A percentile compares a stretch with the other conserved stretches of the same genome.
phyloP scores from a whole-genome alignment of 257 asterid species.

The Solanum clarkiae region DNA sequence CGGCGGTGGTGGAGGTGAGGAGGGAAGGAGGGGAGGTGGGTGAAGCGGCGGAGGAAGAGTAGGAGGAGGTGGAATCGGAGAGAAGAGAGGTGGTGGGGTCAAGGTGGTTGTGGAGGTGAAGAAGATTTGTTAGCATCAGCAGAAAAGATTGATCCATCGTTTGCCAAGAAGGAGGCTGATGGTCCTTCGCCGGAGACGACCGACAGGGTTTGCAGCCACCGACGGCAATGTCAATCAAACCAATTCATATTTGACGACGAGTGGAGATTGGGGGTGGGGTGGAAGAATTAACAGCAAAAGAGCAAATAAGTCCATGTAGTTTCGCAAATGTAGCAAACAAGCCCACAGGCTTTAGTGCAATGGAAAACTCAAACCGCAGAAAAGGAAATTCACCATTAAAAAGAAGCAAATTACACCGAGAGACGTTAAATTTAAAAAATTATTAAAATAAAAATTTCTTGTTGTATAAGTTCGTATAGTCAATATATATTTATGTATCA shows the following conservation, averaged over 20 bases:
- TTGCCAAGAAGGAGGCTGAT: neutral
- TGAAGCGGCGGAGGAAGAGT: constrained; percentile 38
- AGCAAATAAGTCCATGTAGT: neutral
- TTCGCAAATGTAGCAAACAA: neutral
- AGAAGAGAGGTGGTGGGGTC: constrained; percentile 85
- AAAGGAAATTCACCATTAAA: neutral
- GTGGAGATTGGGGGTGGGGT: neutral
- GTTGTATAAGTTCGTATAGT: too few species aligned
- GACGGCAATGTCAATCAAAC: neutral
- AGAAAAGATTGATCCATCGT: constrained; percentile 77
- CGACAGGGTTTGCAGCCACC: neutral
- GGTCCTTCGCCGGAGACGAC: neutral
- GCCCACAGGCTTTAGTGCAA: neutral
- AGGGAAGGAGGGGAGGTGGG: constrained; percentile 33
- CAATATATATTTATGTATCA: too few species aligned
- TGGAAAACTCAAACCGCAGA: neutral
- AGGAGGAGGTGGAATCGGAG: constrained; percentile 43
- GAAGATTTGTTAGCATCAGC: constrained; percentile 82
- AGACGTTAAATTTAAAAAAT: too few species aligned
- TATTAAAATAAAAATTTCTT: too few species aligned
- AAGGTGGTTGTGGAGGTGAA: constrained; percentile 88
- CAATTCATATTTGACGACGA: neutral
- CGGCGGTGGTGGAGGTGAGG: constrained; percentile 68
- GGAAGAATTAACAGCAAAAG: neutral
- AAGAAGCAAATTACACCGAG: too few species aligned